Conservation (phyloP, 805 yeast genomes). For the Scheffersomyces stipitis region DNA sequence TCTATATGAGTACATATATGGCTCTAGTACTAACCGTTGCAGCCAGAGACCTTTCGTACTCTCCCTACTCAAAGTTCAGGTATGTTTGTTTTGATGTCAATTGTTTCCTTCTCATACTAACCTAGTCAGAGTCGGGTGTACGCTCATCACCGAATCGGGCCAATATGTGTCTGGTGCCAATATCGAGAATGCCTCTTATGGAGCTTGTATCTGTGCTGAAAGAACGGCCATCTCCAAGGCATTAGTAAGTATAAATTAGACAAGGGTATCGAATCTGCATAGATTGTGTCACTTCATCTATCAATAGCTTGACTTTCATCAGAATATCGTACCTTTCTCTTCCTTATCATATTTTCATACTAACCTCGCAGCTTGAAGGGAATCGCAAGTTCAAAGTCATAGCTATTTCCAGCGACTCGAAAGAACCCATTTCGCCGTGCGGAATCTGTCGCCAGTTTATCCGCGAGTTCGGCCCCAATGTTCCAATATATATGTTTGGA, state of each 20-base stretch:
- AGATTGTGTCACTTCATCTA: too few relatives aligned
- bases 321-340: neutral
- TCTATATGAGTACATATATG: too few relatives aligned
- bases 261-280: too few relatives aligned
- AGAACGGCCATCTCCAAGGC: constrained; percentile 37
- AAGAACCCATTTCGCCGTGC: constrained; percentile 75
- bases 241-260: constrained; percentile 27
- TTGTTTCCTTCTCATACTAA: constrained; percentile 15
- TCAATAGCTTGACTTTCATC: too few relatives aligned
- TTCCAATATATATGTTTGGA: constrained; percentile 71
- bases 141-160: constrained; percentile 54
- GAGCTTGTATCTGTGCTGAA: constrained; percentile 47
- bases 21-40: constrained; percentile 17
- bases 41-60: constrained; percentile 56
- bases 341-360: neutral
- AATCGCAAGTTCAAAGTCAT: constrained; percentile 51
- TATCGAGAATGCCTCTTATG: constrained; percentile 91
- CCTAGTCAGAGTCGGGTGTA: constrained; percentile 73
- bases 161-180: constrained; percentile 71
- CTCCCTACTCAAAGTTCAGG: constrained; percentile 72
- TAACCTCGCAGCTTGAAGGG: constrained; percentile 33
- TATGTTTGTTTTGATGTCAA: constrained; percentile 21
- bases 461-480: constrained; percentile 67
- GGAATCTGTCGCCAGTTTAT: constrained; percentile 92
- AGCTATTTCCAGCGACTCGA: constrained; percentile 64